These are phyloP conservation scores for Knufia petricola DNA, from an alignment of 2,329 filamentous ascomycete species.

Conservation along the genomic window DNA sequence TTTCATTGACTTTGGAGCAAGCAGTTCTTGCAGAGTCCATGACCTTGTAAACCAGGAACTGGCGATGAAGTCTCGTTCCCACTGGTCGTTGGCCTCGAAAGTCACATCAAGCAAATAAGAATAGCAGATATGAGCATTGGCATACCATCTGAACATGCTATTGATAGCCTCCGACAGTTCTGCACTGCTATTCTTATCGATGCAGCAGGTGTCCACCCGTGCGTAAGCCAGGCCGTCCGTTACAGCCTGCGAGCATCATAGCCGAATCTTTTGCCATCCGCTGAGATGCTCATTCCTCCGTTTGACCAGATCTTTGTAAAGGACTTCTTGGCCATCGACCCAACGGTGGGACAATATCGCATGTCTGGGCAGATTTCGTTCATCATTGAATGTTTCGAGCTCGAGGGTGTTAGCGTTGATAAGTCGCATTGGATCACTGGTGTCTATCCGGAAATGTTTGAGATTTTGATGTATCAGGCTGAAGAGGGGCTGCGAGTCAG, in stretches of 20 bases:
- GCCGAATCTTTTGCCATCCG: slow-evolving; percentile 3
- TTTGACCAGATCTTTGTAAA: neutral
- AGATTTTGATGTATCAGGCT: too few relatives aligned
- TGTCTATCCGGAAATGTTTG: too few relatives aligned
- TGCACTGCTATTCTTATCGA: slow-evolving; percentile 21
- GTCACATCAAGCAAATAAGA: slow-evolving; percentile 17
- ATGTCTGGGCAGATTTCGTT: slow-evolving; percentile 13
- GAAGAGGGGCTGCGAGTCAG: too few relatives aligned
- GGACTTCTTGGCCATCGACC: slow-evolving; percentile 20
- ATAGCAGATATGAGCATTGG: slow-evolving; percentile 17
- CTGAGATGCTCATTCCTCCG: neutral
- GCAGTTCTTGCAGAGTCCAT: slow-evolving; percentile 17
- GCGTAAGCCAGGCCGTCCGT: slow-evolving; percentile 7
- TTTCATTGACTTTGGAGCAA: slow-evolving; percentile 18
- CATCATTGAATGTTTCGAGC: neutral
- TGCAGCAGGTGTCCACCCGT: slow-evolving; percentile 15
- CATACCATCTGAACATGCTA: slow-evolving; percentile 23
- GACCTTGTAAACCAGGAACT: slow-evolving; percentile 13
- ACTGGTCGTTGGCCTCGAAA: neutral
- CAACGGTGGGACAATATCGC: slow-evolving; percentile 30
- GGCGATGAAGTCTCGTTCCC: slow-evolving; percentile 7
- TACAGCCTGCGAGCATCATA: neutral
- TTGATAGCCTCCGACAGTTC: slow-evolving; percentile 21
- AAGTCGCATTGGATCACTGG: too few relatives aligned
- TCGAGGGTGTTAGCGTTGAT: neutral